Conservation (phyloP, 148 eudicot genomes). For the Diospyros kaki region DNA sequence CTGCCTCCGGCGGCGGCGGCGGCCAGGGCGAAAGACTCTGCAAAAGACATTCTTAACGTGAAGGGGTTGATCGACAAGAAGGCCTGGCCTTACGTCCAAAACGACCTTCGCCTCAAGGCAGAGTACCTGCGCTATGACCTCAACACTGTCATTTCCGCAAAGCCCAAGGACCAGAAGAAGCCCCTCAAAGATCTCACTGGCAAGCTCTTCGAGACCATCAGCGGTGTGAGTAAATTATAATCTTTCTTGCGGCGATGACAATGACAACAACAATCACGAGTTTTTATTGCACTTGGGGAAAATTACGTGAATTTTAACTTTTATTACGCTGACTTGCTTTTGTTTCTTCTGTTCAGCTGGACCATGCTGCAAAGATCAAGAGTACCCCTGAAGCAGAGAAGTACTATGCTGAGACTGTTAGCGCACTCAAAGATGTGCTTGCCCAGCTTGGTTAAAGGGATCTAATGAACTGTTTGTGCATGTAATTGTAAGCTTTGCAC, state of each 20-base stretch:
- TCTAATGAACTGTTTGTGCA: conserved; percentile 5
- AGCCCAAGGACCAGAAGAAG: conserved; percentile 80
- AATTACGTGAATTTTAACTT: no score
- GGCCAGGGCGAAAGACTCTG: conserved; percentile 80
- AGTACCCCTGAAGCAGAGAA: conserved; percentile 79
- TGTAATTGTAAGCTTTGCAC: conserved; percentile 15
- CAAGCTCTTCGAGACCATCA: conserved; percentile 71
- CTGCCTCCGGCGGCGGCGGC: conserved; percentile 66
- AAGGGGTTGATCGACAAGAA: conserved; percentile 76
- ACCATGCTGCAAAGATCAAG: conserved; percentile 89
- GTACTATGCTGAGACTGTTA: conserved; percentile 68
- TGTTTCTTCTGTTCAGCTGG: conserved; percentile 45
- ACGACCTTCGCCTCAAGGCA: conserved; percentile 77
- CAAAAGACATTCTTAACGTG: conserved; percentile 73
- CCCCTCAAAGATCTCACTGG: conserved; percentile 65
- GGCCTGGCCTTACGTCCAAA: conserved; percentile 97
- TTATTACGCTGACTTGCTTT: background rate
- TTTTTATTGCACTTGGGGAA: no score
- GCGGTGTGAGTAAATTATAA: conserved; percentile 45
- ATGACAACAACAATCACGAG: no score
- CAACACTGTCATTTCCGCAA: conserved; percentile 77
- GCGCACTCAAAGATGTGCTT: conserved; percentile 64
- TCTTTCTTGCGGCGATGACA: no score
- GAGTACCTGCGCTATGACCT: conserved; percentile 85
- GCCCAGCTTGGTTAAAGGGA: conserved; percentile 56